Evolutionary conservation across 78 protist genomes (phyloP).

Genomic region (Cavenderia fasciculata): DNA sequence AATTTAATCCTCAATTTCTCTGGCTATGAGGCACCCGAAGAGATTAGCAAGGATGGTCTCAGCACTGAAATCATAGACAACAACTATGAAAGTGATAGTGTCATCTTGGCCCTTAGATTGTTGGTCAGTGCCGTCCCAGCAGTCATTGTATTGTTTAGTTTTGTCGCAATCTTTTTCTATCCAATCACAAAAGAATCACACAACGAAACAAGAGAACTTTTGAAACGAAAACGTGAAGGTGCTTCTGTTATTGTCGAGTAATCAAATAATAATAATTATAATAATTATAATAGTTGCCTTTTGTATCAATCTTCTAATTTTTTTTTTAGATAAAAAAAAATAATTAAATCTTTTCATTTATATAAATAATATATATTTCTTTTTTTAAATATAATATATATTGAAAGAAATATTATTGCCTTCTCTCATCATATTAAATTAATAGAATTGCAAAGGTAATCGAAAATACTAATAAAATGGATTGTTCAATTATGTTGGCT

Average conservation of each 20-base stretch:
- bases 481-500: too few species aligned
- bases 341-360: too few species aligned
- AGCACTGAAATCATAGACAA: conserved; percentile 44
- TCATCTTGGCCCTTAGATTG: conserved; percentile 9
- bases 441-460: too few species aligned
- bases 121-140: conserved; percentile 59
- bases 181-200: conserved; percentile 70
- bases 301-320: too few species aligned
- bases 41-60: conserved; percentile 6
- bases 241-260: conserved; percentile 33
- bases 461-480: too few species aligned
- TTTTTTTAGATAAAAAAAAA: too few species aligned
- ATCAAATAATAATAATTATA: background rate
- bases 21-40: conserved; percentile 50
- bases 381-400: too few species aligned
- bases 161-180: conserved; percentile 65
- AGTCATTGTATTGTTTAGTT: conserved; percentile 49
- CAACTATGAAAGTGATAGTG: conserved; percentile 16
- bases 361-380: too few species aligned
- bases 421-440: too few species aligned
- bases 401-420: too few species aligned
- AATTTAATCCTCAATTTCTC: conserved; percentile 39
- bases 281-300: too few species aligned
- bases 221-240: conserved; percentile 67
- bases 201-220: conserved; percentile 48